phyloP scores from a whole-genome alignment of 352 stramenopile genomes.

The Phytophthora parvispora region DNA sequence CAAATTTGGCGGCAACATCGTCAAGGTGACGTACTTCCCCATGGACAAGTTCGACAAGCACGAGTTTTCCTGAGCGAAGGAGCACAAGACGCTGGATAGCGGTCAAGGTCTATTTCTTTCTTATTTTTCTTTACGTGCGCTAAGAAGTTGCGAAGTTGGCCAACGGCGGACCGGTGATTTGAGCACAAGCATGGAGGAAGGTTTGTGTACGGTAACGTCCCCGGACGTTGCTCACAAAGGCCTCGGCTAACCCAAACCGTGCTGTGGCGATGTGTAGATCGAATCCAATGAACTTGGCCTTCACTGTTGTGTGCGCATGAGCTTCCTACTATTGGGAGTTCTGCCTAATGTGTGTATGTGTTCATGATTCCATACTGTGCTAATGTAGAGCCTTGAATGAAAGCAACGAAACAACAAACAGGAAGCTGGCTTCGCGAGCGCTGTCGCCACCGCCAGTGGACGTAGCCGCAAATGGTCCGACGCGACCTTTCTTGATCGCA shows the following conservation, averaged over 20 bases:
- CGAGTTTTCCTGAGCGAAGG: constrained; percentile 59
- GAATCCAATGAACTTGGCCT: constrained; percentile 56
- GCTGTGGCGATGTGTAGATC: constrained; percentile 51
- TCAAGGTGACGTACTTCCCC: constrained; percentile 85
- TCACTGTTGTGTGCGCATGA: constrained; percentile 40
- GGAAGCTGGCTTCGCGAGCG: not conserved
- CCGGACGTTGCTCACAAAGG: constrained; percentile 16
- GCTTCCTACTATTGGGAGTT: constrained; percentile 19
- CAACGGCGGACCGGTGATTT: constrained; percentile 20
- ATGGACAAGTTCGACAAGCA: constrained; percentile 79
- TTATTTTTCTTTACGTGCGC: constrained; percentile 27
- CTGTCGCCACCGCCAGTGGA: not conserved
- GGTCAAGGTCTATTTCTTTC: constrained; percentile 26
- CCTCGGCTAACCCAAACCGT: constrained; percentile 41
- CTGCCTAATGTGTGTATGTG: constrained; percentile 32
- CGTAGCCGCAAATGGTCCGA: not conserved
- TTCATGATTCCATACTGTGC: constrained; percentile 38
- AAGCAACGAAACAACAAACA: constrained; percentile 35
- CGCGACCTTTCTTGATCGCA: constrained; percentile 10
- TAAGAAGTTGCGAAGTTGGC: constrained; percentile 28
- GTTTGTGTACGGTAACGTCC: constrained; percentile 45
- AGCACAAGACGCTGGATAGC: constrained; percentile 19
- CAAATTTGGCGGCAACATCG: constrained; percentile 90
- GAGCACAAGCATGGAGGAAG: constrained; percentile 28
- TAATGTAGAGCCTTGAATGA: constrained; percentile 32